These are phyloP conservation scores for Tolypocladium tundrense DNA, from an alignment of 2,329 filamentous ascomycete genomes.

Conservation along the genomic window DNA sequence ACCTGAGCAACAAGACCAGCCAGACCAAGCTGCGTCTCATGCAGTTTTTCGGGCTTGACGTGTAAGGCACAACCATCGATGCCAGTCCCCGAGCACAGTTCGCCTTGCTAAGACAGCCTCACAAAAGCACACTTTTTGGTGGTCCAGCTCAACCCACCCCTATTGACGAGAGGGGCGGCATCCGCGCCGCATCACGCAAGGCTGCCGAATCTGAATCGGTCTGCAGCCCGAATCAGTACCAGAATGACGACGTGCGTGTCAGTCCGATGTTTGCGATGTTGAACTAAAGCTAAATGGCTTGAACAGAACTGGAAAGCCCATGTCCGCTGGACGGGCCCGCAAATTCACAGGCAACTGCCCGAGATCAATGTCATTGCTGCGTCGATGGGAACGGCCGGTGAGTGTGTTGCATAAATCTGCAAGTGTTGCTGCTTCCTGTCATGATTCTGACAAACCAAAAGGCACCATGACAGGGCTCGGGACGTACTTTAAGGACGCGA, in stretches of 20 bases:
- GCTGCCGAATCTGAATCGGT: conserved; percentile 17
- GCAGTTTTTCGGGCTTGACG: conserved; percentile 22
- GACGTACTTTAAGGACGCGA: conserved; percentile 38
- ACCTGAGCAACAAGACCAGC: conserved; percentile 37
- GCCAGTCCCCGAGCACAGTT: neutral
- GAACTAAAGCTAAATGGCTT: neutral
- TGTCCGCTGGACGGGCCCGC: conserved; percentile 47
- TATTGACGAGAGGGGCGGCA: conserved; percentile 20
- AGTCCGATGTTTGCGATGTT: neutral
- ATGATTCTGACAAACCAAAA: conserved; percentile 8
- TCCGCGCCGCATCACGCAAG: conserved; percentile 17
- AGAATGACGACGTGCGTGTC: conserved; percentile 18
- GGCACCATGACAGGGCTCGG: conserved; percentile 38
- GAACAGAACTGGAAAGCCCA: conserved; percentile 42
- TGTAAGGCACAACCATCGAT: conserved; percentile 12
- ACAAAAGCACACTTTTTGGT: conserved; percentile 20
- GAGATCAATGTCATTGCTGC: conserved; percentile 44
- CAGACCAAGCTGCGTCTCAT: conserved; percentile 20
- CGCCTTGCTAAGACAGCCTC: conserved; percentile 3
- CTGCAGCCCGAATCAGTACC: conserved; percentile 22
- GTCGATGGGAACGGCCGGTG: conserved; percentile 40
- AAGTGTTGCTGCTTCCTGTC: neutral
- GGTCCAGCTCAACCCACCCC: conserved; percentile 23
- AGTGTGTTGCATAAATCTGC: neutral
- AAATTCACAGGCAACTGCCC: conserved; percentile 45